Percentiles rank a stretch among this genome's conserved stretches.
phyloP scores from a whole-genome alignment of 2,329 filamentous ascomycete species.

The Drechslera avenae region DNA sequence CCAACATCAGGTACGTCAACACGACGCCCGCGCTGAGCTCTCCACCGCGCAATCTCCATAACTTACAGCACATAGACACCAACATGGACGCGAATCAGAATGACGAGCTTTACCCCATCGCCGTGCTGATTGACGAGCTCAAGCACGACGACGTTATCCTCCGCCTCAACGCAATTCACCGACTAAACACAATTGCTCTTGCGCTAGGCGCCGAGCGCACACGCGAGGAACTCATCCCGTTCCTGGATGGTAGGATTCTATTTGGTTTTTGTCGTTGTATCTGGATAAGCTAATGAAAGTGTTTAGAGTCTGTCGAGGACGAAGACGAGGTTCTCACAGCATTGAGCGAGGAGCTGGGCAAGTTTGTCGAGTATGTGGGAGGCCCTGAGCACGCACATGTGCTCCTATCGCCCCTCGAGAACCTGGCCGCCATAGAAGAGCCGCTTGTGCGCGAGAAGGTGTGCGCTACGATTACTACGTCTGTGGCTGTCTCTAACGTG shows the following conservation, averaged over 20 bases:
- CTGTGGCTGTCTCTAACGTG: conserved; percentile 36
- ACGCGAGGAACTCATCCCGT: conserved; percentile 97
- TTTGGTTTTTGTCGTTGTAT: background rate
- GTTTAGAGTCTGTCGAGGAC: conserved; percentile 93
- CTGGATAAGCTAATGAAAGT: conserved; percentile 39
- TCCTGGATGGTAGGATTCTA: conserved; percentile 83
- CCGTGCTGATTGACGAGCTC: conserved; percentile 98
- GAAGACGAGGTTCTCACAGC: conserved; percentile 98
- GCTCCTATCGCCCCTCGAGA: conserved; percentile 94
- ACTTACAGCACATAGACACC: conserved; percentile 34
- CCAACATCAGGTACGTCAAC: conserved; percentile 46
- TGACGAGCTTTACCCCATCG: conserved; percentile 99
- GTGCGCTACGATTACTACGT: conserved; percentile 3
- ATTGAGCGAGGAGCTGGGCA: conserved; percentile 93
- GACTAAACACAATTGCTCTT: conserved; percentile 96
- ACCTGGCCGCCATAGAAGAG: conserved; percentile 97
- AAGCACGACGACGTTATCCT: conserved; percentile 99
- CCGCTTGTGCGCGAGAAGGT: conserved; percentile 98
- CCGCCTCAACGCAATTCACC: conserved; percentile 96
- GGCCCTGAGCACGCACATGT: conserved; percentile 94
- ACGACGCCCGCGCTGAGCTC: conserved; percentile 33
- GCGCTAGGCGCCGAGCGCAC: conserved; percentile 95
- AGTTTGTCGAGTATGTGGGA: conserved; percentile 97
- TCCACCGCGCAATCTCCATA: conserved; percentile 24
- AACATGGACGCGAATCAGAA: conserved; percentile 90